Base-by-base conservation (phyloP, 768 basidiomycete genomes). In the Tricholoma matsutake region DNA sequence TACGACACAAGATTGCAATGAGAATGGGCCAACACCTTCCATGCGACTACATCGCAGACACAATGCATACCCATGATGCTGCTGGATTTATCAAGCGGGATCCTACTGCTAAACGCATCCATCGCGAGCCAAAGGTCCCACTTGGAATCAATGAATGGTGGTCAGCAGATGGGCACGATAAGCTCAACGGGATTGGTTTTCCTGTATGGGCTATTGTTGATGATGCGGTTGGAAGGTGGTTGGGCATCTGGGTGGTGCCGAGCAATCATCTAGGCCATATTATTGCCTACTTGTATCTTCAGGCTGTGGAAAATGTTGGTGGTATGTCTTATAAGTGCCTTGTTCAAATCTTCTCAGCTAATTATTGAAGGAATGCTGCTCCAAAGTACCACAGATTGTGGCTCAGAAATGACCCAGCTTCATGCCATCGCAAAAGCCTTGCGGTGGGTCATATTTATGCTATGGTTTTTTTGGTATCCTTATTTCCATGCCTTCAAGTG, bases 151-250 rank as follows among this genome's bases (percentile, higher is more conserved):
- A 58, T 47, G 37, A 58, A 32, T 11, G 28, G 20, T 58, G 57
- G 57, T 58, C 57, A 25, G 32, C 35, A 14, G 32, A 56, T 56
- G 54, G 78, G 0, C 79, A 80, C 53, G 73, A 78, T 57, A 81
- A 80, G 57, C 68, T 81, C 0, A 65, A 71, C 53, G 61, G 63
- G 9, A 78, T 78, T 32, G 79, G 78, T 0, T 79, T 79, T 62
- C 73, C 75, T 0, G 66, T 79, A 22, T 79, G 70, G 66, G 59
- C 37, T 8, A 31, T 65, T 37, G 61, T 62, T 6, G 61, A 65
- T 54, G 56, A 65, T 41, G 59, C 47, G 0, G 53, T 35, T 4
- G 29, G 32, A 18, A 16, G 39, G 3, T 65, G 64, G 61, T 49
- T 65, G 4, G 49, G 18, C 29, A 53, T 47, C 22, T 59, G 61